Percentiles rank a stretch among this genome's conserved stretches.
Conservation (phyloP, 768 basidiomycete genomes). For the Tylopilus balloui region DNA sequence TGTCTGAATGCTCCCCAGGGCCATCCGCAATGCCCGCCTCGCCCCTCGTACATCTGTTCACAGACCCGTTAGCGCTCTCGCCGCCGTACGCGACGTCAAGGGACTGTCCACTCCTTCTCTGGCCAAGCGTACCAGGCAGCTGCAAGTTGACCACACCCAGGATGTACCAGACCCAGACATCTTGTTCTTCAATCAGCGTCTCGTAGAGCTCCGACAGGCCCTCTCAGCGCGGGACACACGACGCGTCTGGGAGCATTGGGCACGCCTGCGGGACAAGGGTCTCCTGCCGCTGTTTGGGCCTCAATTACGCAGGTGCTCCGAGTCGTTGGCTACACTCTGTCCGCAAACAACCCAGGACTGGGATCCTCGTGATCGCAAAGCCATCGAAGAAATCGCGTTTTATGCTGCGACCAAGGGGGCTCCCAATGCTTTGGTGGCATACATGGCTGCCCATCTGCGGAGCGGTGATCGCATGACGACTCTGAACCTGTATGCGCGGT, state of each 20-base stretch:
- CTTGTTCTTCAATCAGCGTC: constrained; percentile 32
- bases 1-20: constrained; percentile 26
- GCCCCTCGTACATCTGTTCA: constrained; percentile 31
- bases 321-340: constrained; percentile 31
- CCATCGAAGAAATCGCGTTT: constrained; percentile 47
- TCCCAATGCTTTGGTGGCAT: constrained; percentile 45
- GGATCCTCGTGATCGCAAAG: constrained; percentile 27
- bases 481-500: constrained; percentile 43
- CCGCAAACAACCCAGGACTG: constrained; percentile 18
- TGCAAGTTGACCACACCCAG: constrained; percentile 5
- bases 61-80: constrained; percentile 19
- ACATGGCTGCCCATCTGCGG: constrained; percentile 45
- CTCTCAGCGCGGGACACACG: constrained; percentile 34
- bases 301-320: constrained; percentile 40
- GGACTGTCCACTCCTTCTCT: neutral
- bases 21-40: constrained; percentile 22
- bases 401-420: constrained; percentile 42
- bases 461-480: constrained; percentile 39
- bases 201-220: constrained; percentile 38
- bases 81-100: constrained; percentile 5
- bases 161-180: constrained; percentile 30
- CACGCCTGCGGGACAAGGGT: constrained; percentile 38
- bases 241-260: constrained; percentile 37
- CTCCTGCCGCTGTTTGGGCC: constrained; percentile 45
- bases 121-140: constrained; percentile 9